Conservation (phyloP, 2,329 filamentous ascomycete genomes). For the Colletotrichum sp. region DNA sequence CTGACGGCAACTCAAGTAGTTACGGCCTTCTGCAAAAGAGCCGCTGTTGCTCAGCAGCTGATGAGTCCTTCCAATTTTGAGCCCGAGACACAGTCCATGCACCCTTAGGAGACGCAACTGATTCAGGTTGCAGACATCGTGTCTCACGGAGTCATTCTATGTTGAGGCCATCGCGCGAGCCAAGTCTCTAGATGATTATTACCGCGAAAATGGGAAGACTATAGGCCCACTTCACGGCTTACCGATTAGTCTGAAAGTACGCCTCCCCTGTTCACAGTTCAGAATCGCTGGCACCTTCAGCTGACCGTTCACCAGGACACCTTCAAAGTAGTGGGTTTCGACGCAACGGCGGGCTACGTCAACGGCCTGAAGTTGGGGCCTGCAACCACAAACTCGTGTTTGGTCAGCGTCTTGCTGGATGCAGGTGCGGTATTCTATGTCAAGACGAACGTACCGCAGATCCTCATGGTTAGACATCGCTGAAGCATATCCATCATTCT, state of each 20-base stretch:
- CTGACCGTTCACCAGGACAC: neutral
- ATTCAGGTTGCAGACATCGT: neutral
- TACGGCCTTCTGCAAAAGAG: neutral
- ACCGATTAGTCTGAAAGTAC: neutral
- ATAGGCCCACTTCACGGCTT: neutral
- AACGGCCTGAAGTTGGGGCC: neutral
- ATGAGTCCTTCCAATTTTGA: neutral
- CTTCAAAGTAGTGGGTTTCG: neutral
- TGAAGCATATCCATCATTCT: accelerated
- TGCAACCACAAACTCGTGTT: neutral
- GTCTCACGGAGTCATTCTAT: neutral
- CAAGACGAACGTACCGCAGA: neutral
- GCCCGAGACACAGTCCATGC: neutral
- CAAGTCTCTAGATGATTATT: neutral
- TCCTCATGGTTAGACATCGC: neutral
- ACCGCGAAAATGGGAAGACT: neutral
- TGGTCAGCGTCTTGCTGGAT: neutral
- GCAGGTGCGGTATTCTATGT: neutral
- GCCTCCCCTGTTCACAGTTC: neutral
- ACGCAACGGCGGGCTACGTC: neutral
- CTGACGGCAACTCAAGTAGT: neutral
- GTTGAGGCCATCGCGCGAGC: neutral
- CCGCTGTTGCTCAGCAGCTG: neutral
- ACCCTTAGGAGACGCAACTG: neutral
- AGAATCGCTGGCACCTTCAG: neutral